Evolutionary conservation across 306 rosid genomes (phyloP), one percentile per base, ranked within the genome.

Genomic region (Hippophae tibetana): DNA sequence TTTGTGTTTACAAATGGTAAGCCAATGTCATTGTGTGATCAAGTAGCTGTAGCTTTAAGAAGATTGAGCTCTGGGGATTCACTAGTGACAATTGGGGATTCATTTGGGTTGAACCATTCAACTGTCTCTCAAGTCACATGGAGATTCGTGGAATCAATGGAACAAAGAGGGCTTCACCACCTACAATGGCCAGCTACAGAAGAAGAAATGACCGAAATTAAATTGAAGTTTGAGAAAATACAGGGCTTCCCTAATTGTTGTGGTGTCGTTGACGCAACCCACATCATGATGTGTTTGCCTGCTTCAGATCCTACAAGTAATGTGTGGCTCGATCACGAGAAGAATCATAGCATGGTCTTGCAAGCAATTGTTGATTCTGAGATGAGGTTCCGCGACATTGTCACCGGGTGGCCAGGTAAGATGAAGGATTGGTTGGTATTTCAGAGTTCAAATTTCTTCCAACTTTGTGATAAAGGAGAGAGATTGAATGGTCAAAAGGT

Each of bases 41-140:
- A 78, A 79, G 98, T 85, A 23, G 95, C 90, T 43, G 94, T 86
- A 72, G 94, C 95, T 50, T 53, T 87, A 54, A 82, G 97, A 78
- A 85, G 95, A 70, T 72, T 87, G 47, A 85, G 95, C 69, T 84
- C 97, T 1, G 95, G 97, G 8, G 97, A 89, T 52, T 86, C 97
- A 13, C 79, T 89, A 13, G 95, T 79, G 71, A 67, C 79, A 13
- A 71, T 87, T 13, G 96, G 95, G 0, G 87, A 81, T 63, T 64
- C 79, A 9, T 79, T 85, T 61, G 89, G 94, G 47, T 54, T 87
- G 72, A 87, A 73, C 84, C 95, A 87, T 79, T 83, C 96, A 54
- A 85, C 92, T 5, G 96, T 90, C 65, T 79, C 94, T 13, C 95
- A 87, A 79, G 76, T 85, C 59, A 90, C 96, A 50, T 85, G 96